These are phyloP conservation scores for Artemisia tridentata DNA, from an alignment of 129 eudicot genomes.

Conservation along the genomic window DNA sequence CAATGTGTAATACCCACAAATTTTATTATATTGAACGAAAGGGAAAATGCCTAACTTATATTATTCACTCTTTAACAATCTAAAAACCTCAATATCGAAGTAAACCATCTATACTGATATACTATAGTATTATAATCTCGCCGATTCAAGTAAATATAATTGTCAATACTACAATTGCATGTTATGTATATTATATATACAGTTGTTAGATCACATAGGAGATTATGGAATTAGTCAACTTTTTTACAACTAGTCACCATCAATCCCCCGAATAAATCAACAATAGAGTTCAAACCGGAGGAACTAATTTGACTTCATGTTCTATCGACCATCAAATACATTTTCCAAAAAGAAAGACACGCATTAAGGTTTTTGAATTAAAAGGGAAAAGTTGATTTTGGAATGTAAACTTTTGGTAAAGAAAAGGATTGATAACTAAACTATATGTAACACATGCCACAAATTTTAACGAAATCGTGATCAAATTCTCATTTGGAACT, in stretches of 20 bases:
- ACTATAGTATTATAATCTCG: conserved; percentile 10
- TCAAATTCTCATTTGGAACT: conserved; percentile 28
- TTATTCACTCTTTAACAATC: not conserved
- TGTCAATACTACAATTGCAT: conserved; percentile 14
- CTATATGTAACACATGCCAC: conserved; percentile 9
- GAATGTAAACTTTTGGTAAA: not conserved
- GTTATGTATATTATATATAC: not conserved
- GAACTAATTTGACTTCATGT: conserved; percentile 18
- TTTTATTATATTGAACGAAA: conserved; percentile 11
- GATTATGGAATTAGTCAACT: not conserved
- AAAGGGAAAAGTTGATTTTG: not conserved
- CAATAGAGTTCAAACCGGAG: not conserved
- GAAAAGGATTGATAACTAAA: conserved; percentile 12
- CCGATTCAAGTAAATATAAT: conserved; percentile 7
- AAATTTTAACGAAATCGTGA: conserved; percentile 20
- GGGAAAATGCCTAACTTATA: not conserved
- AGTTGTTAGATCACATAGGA: not conserved
- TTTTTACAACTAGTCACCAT: conserved; percentile 12
- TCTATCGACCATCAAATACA: not conserved
- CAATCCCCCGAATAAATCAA: conserved; percentile 6
- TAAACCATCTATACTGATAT: not conserved
- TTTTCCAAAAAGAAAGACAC: not conserved
- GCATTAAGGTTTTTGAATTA: not conserved
- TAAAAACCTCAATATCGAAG: not conserved
- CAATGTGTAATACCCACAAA: conserved; percentile 27